phyloP scores from a whole-genome alignment of 1,284 basidiomycete species.

The Cryptococcus neoformans region DNA sequence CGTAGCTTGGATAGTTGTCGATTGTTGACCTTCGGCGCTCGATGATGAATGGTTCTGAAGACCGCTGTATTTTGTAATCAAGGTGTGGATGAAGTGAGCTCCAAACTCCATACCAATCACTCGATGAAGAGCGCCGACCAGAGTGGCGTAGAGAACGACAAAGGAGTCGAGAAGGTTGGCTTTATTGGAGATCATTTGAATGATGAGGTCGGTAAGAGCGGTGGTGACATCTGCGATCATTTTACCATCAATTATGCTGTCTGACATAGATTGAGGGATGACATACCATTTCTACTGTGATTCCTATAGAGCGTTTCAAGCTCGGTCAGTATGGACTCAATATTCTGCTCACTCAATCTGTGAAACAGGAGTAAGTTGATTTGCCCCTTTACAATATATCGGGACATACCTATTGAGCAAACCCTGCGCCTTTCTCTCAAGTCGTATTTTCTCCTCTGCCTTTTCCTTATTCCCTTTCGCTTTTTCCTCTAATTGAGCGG shows the following conservation, averaged over 20 bases:
- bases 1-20: constrained; percentile 18
- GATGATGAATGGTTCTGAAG: constrained; percentile 38
- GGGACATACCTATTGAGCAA: constrained; percentile 66
- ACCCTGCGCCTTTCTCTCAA: constrained; percentile 79
- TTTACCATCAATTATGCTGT: not conserved
- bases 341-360: constrained; percentile 88
- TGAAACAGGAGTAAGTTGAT: not conserved
- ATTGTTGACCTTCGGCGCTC: not conserved
- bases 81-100: constrained; percentile 73
- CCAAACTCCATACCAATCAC: constrained; percentile 89
- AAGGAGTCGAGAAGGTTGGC: constrained; percentile 85
- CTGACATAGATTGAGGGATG: not conserved
- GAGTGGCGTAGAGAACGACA: constrained; percentile 84
- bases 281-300: constrained; percentile 72
- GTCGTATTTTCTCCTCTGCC: constrained; percentile 61
- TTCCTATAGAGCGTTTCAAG: constrained; percentile 76
- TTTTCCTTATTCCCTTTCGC: constrained; percentile 39
- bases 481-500: constrained; percentile 44
- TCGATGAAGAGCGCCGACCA: constrained; percentile 80
- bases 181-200: constrained; percentile 77
- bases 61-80: constrained; percentile 63
- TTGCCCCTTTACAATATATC: not conserved
- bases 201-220: constrained; percentile 71
- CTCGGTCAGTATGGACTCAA: constrained; percentile 71
- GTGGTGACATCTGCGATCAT: constrained; percentile 68